Base-by-base conservation (phyloP, 192 early-diverging fungal genomes). In the Backusella morwellensis region DNA sequence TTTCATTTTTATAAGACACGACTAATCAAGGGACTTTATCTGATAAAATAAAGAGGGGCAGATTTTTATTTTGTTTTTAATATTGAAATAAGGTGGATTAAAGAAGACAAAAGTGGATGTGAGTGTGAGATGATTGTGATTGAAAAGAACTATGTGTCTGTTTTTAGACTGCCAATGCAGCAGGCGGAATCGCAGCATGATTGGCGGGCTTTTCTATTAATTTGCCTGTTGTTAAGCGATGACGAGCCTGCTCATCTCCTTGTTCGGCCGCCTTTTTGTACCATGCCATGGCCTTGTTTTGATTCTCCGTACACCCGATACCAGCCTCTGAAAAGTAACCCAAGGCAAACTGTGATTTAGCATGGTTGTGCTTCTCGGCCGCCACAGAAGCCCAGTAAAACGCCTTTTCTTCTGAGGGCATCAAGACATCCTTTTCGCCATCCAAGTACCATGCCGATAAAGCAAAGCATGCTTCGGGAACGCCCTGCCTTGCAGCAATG, bases 231-330 rank as follows among this genome's bases (percentile, higher is more conserved):
- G 42, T 47, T 29, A 38, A 50, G 15, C 40, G 26, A n/a, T 52
- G 42, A 17, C 42, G 77, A 8, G 89, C 89, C 36, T 86, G 83
- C 78, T 83, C 83, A 67, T 90, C 87, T 29, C 88, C 88, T n/a
- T 87, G 84, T 15, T 82, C 86, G 1, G 92, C 88, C 0, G 93
- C 93, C 38, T 86, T 85, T 80, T 88, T 87, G 72, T 90, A 90
- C 89, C 89, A 90, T 40, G 78, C 77, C 78, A 84, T 80, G 7
- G 90, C 87, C n/a, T 81, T 79, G 4, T 88, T 78, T 70, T 75
- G 54, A 79, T 93, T 84, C 56, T 78, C 85, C 8, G 76, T 76
- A 42, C 80, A 74, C 36, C 90, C 90, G 72, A 91, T 89, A n/a
- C 90, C 90, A 35, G 82, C 79, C 63, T 90, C 87, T 19, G 82